Evolutionary conservation across 2,329 filamentous ascomycete genomes (phyloP), one percentile per base, ranked within the genome.

Genomic region (Penicillium expansum): DNA sequence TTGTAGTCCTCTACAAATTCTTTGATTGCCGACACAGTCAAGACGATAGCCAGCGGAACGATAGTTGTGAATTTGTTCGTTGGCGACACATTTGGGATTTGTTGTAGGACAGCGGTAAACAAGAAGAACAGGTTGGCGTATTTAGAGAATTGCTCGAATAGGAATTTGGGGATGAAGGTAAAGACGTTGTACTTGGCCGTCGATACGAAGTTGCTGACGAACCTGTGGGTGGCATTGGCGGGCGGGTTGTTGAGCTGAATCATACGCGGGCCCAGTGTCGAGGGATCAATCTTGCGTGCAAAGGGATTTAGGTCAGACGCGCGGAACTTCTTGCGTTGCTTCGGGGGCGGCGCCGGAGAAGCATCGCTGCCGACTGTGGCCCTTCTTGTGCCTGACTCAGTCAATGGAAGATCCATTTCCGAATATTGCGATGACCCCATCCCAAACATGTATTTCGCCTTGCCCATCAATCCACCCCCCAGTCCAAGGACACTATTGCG

Each of bases 71-170:
- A 99, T 75, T 83, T 85, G 77, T 97, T 97, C 10, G 94, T 99
- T 8, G 95, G 94, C 33, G 92, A 96, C 60, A 99, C 88, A 63
- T 89, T 88, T 22, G 94, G 94, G 60, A 99, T 96, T 74, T 99
- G 94, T 79, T 99, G 94, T 44, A 99, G 79, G 39, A 86, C 87
- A 16, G 94, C 92, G 37, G 94, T 99, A 76, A 99, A 97, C 73
- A 99, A 84, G 89, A 99, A 99, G 81, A 99, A 99, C 70, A 99
- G 77, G 77, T 99, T 99, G 80, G 94, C 94, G 76, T 97, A 96
- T 80, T 97, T 99, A 60, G 92, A 97, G 78, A 99, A 99, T 74
- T 99, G 94, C 75, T 99, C 94, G 74, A 93, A 92, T 55, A 99
- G 81, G 77, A 99, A 99, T 76, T 99, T 99, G 49, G 94, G 94